These are phyloP conservation scores for Chrysanthemum lavandulifolium DNA, from an alignment of 129 eudicot species.

Conservation along the genomic window DNA sequence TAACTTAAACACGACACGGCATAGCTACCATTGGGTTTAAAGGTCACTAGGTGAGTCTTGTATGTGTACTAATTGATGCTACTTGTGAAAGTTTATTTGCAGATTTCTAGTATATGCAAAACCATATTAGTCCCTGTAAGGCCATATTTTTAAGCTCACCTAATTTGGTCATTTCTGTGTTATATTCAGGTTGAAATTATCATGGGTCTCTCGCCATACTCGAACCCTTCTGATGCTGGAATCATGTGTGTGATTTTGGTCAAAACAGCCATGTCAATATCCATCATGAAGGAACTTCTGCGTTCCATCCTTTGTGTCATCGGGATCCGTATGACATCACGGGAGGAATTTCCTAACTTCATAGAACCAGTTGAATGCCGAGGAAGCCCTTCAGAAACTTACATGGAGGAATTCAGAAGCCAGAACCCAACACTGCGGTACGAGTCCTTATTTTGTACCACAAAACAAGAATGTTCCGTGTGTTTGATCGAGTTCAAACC, in stretches of 20 bases:
- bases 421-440: constrained; percentile 53
- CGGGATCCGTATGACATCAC: constrained; percentile 53
- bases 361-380: constrained; percentile 36
- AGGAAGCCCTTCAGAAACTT: constrained; percentile 43
- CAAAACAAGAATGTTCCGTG: constrained; percentile 68
- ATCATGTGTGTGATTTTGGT: constrained; percentile 68
- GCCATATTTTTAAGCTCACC: background rate
- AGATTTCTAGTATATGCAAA: background rate
- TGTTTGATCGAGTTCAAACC: constrained; percentile 70
- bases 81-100: constrained; percentile 1
- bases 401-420: constrained; percentile 65
- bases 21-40: background rate
- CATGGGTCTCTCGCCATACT: constrained; percentile 81
- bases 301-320: constrained; percentile 50
- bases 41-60: background rate
- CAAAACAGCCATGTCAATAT: constrained; percentile 65
- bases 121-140: background rate
- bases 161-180: constrained; percentile 7
- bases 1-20: background rate
- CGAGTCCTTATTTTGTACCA: constrained; percentile 39
- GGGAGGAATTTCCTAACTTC: constrained; percentile 46
- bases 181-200: constrained; percentile 39
- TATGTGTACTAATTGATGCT: background rate
- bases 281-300: constrained; percentile 54
- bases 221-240: constrained; percentile 69